Base-by-base conservation (phyloP, 2,329 filamentous ascomycete genomes). In the Talaromyces sp. region DNA sequence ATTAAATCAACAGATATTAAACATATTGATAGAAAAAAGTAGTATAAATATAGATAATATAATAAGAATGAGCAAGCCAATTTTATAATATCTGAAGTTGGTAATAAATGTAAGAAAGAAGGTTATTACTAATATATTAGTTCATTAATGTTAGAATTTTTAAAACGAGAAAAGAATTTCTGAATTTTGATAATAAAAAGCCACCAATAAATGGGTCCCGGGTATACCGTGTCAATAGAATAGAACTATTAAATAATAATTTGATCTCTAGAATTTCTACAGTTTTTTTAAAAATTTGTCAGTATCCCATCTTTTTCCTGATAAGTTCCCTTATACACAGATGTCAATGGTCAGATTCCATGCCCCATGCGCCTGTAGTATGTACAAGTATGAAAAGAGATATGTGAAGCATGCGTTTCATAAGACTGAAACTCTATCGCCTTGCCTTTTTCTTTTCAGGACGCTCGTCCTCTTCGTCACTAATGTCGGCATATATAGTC, bases 401-500 rank as follows among this genome's bases (percentile, higher is more conserved):
- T 49, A 51, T 35, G 17, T 38, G 17, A 38, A 38, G 14, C 8
- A 38, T 38, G 7, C 29, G 11, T 27, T 31, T 21, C 13, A 58
- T 21, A 58, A 19, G n/a, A 51, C 26, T 21, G 21, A 11, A 29
- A 50, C 24, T 31, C 50, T 56, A 62, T 49, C 70, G 72, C 62
- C 68, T 75, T 26, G 72, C 67, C 64, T 72, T 82, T 74, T 86
- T 86, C 77, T 87, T 89, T 35, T 90, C 85, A n/a, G 85, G 86
- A 3, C 82, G 84, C 19, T 85, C 83, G 57, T 86, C 88, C 43
- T 85, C 84, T 17, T 92, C 90, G 69, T 96, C 93, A 73, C 92
- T 96, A 35, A 95, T 69, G 50, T 97, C 90, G 8, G 90, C 89
- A 78, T 96, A 99, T 66, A 97, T 89, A 27, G 93, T 91, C 67